Evolutionary conservation across 768 basidiomycete genomes (phyloP), one percentile per base, ranked within the genome.

Genomic region (Rhodotorula taiwanensis): DNA sequence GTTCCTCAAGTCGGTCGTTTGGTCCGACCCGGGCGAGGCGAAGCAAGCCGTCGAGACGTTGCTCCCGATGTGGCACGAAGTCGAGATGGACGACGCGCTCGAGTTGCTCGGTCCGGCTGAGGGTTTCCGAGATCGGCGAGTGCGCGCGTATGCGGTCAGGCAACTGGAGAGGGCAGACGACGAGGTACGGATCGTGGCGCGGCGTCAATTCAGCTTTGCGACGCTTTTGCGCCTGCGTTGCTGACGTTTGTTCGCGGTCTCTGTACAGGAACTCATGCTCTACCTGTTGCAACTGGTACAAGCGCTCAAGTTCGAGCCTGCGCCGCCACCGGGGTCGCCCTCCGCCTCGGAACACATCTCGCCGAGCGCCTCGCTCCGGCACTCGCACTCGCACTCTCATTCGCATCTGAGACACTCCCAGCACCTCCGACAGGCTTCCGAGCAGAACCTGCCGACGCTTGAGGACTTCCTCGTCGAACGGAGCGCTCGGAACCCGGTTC

Each of bases 1-100:
- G 75, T 99, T 99, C 77, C 81, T 99, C 56, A 97, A 90, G 75
- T 91, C 90, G 34, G 95, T 99, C 42, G 91, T 93, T 25, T 98
- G 95, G 95, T 81, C 91, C 43, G 95, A 99, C 75, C 84, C 87
- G 0, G 87, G 87, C 15, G 95, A 99, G 77, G 92, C 95, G 30
- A 94, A 93, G 74, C 95, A 98, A 74, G 95, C 95, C 0, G 93
- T 98, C 21, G 95, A 98, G 74, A 90, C 94, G 66, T 76, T 99
- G 8, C 76, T 99, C 31, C 94, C 94, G 0, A 84, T 90, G 74
- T 99, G 95, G 95, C 92, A 89, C 2, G 93, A 95, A 71, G 87
- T 97, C 36, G 95, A 94, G 66, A 90, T 88, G 30, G 94, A 97
- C 71, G 95, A 98, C 73, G 95, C 95, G 16, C 79, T 99, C 14